Percentiles rank a stretch among this genome's conserved stretches.
These are phyloP conservation scores for Linaria vulgaris DNA, from an alignment of 257 asterid genomes.

Conservation along the genomic window DNA sequence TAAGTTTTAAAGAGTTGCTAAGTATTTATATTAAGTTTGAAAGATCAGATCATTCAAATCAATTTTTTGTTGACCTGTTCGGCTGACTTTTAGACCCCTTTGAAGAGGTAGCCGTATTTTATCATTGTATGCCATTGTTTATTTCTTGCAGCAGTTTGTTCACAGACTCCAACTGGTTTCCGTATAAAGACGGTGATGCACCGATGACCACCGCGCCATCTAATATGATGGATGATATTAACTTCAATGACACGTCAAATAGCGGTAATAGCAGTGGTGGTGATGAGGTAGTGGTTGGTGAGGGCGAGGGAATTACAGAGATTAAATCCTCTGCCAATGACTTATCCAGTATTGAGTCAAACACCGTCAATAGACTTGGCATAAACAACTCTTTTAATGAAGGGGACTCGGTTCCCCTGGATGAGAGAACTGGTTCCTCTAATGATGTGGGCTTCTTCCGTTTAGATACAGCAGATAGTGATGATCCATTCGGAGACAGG, in stretches of 20 bases:
- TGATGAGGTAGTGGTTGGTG: slow-evolving; percentile 93
- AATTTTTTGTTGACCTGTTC: too few species aligned
- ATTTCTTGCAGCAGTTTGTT: slow-evolving; percentile 67
- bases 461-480: slow-evolving; percentile 64
- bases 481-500: slow-evolving; percentile 78
- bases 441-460: slow-evolving; percentile 55
- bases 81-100: too few species aligned
- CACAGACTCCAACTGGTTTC: slow-evolving; percentile 99
- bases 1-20: not conserved
- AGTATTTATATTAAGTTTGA: too few species aligned
- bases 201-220: slow-evolving; percentile 57
- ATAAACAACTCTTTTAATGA: slow-evolving; percentile 28
- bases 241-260: slow-evolving; percentile 51
- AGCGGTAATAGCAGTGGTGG: slow-evolving; percentile 65
- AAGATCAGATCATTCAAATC: too few species aligned
- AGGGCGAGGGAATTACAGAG: slow-evolving; percentile 65
- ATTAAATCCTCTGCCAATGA: slow-evolving; percentile 40
- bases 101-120: too few species aligned
- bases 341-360: slow-evolving; percentile 28
- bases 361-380: not conserved
- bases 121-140: slow-evolving; percentile 20
- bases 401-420: slow-evolving; percentile 11
- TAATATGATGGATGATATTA: slow-evolving; percentile 54
- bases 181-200: slow-evolving; percentile 79
- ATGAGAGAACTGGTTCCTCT: slow-evolving; percentile 37